These are phyloP conservation scores for Clavariopsis aquatica DNA, from an alignment of 495 filamentous ascomycete species.

Conservation along the genomic window DNA sequence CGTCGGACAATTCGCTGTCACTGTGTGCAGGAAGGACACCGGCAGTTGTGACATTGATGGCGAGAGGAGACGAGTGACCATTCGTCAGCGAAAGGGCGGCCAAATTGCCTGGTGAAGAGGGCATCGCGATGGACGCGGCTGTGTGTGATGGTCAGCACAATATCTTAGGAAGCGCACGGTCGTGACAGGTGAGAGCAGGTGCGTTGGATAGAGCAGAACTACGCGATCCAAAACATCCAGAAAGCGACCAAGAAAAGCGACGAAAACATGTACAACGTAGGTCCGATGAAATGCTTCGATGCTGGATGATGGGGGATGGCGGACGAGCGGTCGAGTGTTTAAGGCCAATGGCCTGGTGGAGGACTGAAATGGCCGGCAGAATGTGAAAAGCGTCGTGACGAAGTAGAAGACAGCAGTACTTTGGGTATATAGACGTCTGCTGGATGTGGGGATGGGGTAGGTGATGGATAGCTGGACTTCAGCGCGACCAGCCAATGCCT, in stretches of 20 bases:
- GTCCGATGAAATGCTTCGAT: conserved; percentile 30
- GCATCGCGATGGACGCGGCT: conserved; percentile 47
- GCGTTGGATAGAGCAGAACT: conserved; percentile 31
- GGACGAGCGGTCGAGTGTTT: neutral
- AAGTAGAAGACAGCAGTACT: conserved; percentile 4
- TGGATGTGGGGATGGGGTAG: conserved; percentile 21
- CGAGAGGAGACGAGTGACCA: conserved; percentile 51
- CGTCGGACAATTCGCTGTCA: conserved; percentile 50
- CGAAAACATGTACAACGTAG: conserved; percentile 11
- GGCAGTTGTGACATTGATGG: conserved; percentile 45
- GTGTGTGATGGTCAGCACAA: conserved; percentile 41
- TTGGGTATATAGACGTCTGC: conserved; percentile 5
- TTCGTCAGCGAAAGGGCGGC: conserved; percentile 49
- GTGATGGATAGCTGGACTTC: conserved; percentile 39
- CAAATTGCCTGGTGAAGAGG: conserved; percentile 42
- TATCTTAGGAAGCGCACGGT: conserved; percentile 37
- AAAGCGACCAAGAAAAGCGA: conserved; percentile 30
- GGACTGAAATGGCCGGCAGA: conserved; percentile 3
- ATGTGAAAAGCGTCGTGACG: neutral
- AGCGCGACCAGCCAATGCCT: conserved; percentile 6
- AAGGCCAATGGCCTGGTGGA: conserved; percentile 33
- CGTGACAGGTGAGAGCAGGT: conserved; percentile 30
- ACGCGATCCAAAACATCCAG: conserved; percentile 42
- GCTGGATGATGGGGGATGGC: conserved; percentile 36
- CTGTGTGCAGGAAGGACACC: conserved; percentile 52